Base-by-base conservation (phyloP, 352 stramenopile genomes). In the Phytophthora tentaculata region DNA sequence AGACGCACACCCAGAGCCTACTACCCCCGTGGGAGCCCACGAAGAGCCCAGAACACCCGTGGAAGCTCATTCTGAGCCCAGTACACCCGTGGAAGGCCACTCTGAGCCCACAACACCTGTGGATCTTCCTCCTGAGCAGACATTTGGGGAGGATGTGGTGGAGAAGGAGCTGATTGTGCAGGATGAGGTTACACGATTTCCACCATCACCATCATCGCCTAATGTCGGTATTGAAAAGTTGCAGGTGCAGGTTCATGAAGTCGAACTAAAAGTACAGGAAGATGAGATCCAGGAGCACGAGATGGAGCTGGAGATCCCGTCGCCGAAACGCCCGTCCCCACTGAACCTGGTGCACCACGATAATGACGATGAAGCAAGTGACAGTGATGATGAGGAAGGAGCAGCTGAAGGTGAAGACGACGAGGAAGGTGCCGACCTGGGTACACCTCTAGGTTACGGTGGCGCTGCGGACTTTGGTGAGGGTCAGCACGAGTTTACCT, bases 361-460 rank as follows among this genome's bases (percentile, higher is more conserved):
- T 57, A 69, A 76, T 50, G 62, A 79, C 44, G 61, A 79, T 24
- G 74, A 81, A 24, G 60, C 29, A 10, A 76, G 71, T 16, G 70
- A 79, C 39, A 79, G 67, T 44, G 70, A 81, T 12, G 70, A 76
- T 6, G 35, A 55, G 20, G 70, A 72, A 52, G 49, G 32, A 54
- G 58, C 19, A 63, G 50, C 23, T 48, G 57, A 16, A 55, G 64
- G 53, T 13, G 57, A 69, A 54, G 61, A 69, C 26, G 64, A 75
- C 10, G 69, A 79, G n/a, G 69, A 73, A 65, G 76, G 70, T 44
- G 71, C 70, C 14, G 84, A 92, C 24, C 55, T 92, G 10, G 84
- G 84, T 10, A 92, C 84, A 20, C 84, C 84, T 1, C 60, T 92
- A 3, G 81, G 80, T 29, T 82, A 76, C 39, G 73, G 74, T n/a